These are phyloP conservation scores for Auricularia sp. DNA, from an alignment of 768 basidiomycete genomes.

Conservation along the genomic window DNA sequence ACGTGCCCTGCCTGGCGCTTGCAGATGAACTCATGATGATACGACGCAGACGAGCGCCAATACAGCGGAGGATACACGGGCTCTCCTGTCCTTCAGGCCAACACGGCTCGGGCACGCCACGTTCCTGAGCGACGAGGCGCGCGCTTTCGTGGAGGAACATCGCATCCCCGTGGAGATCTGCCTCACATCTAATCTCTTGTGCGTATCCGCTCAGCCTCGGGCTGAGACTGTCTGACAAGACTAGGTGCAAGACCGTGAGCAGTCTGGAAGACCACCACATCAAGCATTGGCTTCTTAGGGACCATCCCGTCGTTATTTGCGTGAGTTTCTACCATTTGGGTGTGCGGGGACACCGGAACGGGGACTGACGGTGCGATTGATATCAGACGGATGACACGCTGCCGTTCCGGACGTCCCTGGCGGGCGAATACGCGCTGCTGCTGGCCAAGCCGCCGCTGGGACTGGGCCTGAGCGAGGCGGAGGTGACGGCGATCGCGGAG, in stretches of 20 bases:
- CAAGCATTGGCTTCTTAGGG: slow-evolving; percentile 44
- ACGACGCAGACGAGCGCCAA: slow-evolving; percentile 34
- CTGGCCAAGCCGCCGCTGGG: slow-evolving; percentile 64
- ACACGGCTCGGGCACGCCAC: slow-evolving; percentile 61
- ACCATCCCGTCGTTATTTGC: slow-evolving; percentile 69
- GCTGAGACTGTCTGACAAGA: neutral
- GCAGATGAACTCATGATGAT: neutral
- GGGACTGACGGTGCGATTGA: slow-evolving; percentile 1
- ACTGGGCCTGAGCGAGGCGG: slow-evolving; percentile 50
- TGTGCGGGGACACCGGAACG: neutral
- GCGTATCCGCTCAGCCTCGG: slow-evolving; percentile 3
- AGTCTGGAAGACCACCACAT: slow-evolving; percentile 66
- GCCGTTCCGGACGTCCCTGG: slow-evolving; percentile 62
- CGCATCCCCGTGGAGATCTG: slow-evolving; percentile 70
- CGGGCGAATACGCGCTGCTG: slow-evolving; percentile 72
- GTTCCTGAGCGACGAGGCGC: slow-evolving; percentile 49
- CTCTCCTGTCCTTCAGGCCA: slow-evolving; percentile 60
- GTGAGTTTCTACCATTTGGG: slow-evolving; percentile 32
- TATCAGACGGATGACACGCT: slow-evolving; percentile 73
- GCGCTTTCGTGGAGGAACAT: slow-evolving; percentile 42
- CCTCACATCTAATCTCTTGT: slow-evolving; percentile 70
- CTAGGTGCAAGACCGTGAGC: slow-evolving; percentile 59
- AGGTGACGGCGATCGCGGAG: slow-evolving; percentile 46
- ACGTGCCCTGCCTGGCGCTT: neutral
- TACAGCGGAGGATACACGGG: slow-evolving; percentile 46